Conservation (phyloP, 2,329 filamentous ascomycete genomes). For the Aspergillus transmontanensis region DNA sequence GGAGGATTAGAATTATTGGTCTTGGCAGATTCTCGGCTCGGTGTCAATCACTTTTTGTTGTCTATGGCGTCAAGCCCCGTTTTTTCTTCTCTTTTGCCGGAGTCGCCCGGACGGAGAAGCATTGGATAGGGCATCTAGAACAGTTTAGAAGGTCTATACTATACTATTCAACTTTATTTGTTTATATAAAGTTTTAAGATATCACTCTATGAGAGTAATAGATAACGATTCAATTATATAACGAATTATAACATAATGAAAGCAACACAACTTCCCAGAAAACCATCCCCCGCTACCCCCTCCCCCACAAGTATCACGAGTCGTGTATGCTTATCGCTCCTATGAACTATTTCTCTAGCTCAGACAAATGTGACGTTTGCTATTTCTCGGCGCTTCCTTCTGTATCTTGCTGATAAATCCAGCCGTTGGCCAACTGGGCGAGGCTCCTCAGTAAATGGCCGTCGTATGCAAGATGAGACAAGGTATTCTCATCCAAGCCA, state of each 20-base stretch:
- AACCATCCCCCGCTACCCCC: background rate
- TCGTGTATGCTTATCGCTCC: background rate
- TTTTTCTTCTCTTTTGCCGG: background rate
- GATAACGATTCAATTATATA: background rate
- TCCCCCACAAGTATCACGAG: background rate
- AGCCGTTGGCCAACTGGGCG: background rate
- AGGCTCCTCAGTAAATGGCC: background rate
- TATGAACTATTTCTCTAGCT: background rate
- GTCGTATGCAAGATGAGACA: background rate
- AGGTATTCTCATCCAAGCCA: background rate
- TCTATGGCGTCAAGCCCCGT: background rate
- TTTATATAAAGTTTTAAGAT: background rate
- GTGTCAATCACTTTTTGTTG: background rate
- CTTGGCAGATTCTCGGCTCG: conserved; percentile 16
- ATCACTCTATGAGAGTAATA: background rate
- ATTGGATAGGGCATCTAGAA: background rate
- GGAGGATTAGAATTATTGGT: conserved; percentile 9
- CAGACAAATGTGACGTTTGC: background rate
- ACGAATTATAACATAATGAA: no score
- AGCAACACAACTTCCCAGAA: background rate
- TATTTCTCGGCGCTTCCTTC: background rate
- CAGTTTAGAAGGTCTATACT: background rate
- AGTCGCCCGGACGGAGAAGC: background rate
- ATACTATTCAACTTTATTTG: background rate
- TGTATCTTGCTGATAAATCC: background rate